Base-by-base conservation (phyloP, 2,329 filamentous ascomycete genomes). In the Thelonectria rubi region DNA sequence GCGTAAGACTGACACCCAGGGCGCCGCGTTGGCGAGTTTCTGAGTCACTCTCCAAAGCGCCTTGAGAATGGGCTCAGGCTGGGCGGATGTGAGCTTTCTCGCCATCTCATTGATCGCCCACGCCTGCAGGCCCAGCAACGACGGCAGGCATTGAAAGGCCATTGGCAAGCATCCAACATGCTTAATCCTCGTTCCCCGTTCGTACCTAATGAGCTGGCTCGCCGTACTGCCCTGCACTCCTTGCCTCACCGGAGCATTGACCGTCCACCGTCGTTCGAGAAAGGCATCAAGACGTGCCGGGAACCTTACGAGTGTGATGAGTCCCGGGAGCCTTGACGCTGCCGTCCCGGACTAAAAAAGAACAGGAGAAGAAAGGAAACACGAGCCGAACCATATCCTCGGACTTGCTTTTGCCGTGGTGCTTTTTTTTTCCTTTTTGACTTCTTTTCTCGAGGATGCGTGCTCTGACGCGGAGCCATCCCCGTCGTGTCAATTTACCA, bases 181-280 rank as follows among this genome's bases (percentile, higher is more conserved):
- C 55, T 51, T 56, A 26, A 53, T 37, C 60, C 56, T 60, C 37
- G 40, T 58, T 47, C 51, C 48, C 57, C 37, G 42, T 52, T 34
- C 40, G 47, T 57, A 42, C 65, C 59, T 58, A 59, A 62, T 63
- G 67, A 67, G 66, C 57, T 66, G 64, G 66, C 57, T 58, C 62
- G 51, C 62, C 50, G 46, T 30, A 42, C 58, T 61, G 58, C 52
- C 18, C 57, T 51, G 30, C 26, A 37, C 34, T 60, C 63, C 66
- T 47, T 65, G 40, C 55, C 54, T 67, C 65, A 62, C 65, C 46
- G 56, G 55, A 58, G 65, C 60, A 59, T 58, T 70, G 65, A 58
- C 58, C 59, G 42, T 58, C 26, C 40, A 55, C 47, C 53, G 59
- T 69, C 67, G 55, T 70, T 67, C 69, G 67, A 71, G 69, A 57